Base-by-base conservation (phyloP, 1,284 basidiomycete genomes). In the Cutaneotrichosporon sp. region DNA sequence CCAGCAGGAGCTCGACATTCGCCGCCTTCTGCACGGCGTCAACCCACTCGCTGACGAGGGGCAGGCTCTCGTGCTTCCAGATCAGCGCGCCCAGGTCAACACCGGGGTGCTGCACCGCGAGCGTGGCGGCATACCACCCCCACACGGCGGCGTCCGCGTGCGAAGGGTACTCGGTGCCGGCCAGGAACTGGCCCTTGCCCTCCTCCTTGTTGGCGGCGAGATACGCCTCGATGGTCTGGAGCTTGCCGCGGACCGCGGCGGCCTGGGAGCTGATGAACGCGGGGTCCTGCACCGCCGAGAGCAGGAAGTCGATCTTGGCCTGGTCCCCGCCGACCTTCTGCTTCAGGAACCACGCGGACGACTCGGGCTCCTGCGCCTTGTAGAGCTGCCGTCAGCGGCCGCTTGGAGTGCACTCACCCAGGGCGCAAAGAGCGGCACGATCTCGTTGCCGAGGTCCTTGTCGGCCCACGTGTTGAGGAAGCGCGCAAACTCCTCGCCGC, bases 401-500 rank as follows among this genome's bases (percentile, higher is more conserved):
- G n/a, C n/a, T n/a, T n/a, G 5, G n/a, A 22, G 51, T 3, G n/a
- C 7, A 46, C 45, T 24, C 22, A 46, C 45, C 58, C 62, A 60
- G 16, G 62, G 62, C 9, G 56, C 63, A 24, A 71, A 59, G 24
- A 70, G 69, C 20, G 67, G 66, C 16, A 47, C 42, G 33, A 70
- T 47, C 46, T 69, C 64, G 45, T 59, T 58, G 18, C 59, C 69
- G 16, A 72, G 59, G 7, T 66, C 65, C 10, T 52, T 62, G 57
- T 70, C 66, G 42, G 62, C 69, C 71, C 71, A 74, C 10, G 58
- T 55, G 47, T 71, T 64, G 47, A 72, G 50, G 58, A 71, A 71
- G 53, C 69, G 70, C 47, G 66, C 67, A 58, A 70, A 66, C n/a
- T 61, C 62, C 36, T 25, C 25, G 25, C 36, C 36, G 22, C 10